Evolutionary conservation across 768 basidiomycete genomes (phyloP).

Genomic region (Suillus subalutaceus): DNA sequence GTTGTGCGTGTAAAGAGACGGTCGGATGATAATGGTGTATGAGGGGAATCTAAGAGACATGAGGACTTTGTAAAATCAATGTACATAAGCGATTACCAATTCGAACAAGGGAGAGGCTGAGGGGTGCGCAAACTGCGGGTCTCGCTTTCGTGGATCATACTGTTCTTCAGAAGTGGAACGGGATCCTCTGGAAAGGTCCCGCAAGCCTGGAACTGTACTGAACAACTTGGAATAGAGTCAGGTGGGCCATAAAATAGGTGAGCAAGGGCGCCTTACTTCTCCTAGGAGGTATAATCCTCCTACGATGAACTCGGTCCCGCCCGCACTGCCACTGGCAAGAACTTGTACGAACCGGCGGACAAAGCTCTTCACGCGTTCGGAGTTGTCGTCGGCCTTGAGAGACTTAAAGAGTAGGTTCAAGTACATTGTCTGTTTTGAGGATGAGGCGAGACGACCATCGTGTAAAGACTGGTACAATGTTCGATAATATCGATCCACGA

Average conservation of each 20-base stretch:
- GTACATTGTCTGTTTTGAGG: conserved; percentile 96
- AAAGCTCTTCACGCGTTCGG: conserved; percentile 74
- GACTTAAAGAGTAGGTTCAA: conserved; percentile 93
- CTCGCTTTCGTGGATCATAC: conserved; percentile 90
- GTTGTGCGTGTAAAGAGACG: conserved; percentile 80
- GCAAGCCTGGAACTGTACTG: conserved; percentile 47
- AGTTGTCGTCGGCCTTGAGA: conserved; percentile 66
- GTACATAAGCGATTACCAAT: conserved; percentile 57
- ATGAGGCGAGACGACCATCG: conserved; percentile 76
- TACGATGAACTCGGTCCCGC: conserved; percentile 84
- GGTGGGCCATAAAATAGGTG: not conserved
- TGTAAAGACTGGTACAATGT: conserved; percentile 89
- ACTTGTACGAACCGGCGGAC: conserved; percentile 84
- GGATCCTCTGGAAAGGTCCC: conserved; percentile 44
- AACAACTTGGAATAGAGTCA: conserved; percentile 46
- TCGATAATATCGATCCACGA: conserved; percentile 73
- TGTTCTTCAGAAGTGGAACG: conserved; percentile 27
- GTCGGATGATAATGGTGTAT: conserved; percentile 90
- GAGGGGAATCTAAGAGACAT: conserved; percentile 64
- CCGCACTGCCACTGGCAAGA: conserved; percentile 66
- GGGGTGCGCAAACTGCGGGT: conserved; percentile 86
- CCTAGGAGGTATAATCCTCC: conserved; percentile 87
- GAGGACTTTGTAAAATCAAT: not conserved
- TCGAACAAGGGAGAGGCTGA: conserved; percentile 86
- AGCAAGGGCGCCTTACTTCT: conserved; percentile 58